phyloP scores from a whole-genome alignment of 1,284 basidiomycete species.

The Cutaneotrichosporon dermatis region DNA sequence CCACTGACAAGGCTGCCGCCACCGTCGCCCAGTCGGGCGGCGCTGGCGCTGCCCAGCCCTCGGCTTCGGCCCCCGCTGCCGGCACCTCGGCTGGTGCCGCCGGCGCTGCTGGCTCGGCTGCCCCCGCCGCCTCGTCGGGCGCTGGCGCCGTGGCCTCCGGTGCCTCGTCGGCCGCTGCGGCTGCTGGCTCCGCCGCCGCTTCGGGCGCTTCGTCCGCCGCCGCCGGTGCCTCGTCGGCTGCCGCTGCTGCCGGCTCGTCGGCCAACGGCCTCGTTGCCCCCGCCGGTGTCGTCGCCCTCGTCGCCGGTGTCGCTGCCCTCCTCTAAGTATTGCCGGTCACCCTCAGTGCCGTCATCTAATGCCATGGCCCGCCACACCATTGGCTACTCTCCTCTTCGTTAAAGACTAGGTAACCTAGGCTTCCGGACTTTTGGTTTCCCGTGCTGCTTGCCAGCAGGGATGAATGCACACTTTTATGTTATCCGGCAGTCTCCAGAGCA shows the following conservation, averaged over 20 bases:
- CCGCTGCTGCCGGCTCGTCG: not conserved
- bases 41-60: too few species aligned
- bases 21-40: constrained; percentile 1
- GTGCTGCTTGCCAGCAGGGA: too few species aligned
- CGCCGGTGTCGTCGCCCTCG: constrained; percentile 29
- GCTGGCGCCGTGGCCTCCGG: constrained; percentile 16
- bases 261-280: constrained; percentile 8
- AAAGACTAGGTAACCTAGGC: too few species aligned
- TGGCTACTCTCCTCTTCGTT: too few species aligned
- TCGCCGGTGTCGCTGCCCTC: constrained; percentile 35
- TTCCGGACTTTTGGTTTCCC: not conserved
- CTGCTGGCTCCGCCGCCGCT: constrained; percentile 1
- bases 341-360: too few species aligned
- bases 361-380: too few species aligned
- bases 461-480: too few species aligned
- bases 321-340: constrained; percentile 23
- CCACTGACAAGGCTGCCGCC: constrained; percentile 12
- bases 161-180: constrained; percentile 10
- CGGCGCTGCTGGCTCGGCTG: not conserved
- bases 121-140: too few species aligned
- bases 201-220: not conserved
- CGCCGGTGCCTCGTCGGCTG: constrained; percentile 2
- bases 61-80: constrained; percentile 9
- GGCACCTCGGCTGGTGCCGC: constrained; percentile 14
- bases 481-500: too few species aligned